These are phyloP conservation scores for Cyberlindnera mrakii DNA, from an alignment of 805 yeast species.

Conservation along the genomic window DNA sequence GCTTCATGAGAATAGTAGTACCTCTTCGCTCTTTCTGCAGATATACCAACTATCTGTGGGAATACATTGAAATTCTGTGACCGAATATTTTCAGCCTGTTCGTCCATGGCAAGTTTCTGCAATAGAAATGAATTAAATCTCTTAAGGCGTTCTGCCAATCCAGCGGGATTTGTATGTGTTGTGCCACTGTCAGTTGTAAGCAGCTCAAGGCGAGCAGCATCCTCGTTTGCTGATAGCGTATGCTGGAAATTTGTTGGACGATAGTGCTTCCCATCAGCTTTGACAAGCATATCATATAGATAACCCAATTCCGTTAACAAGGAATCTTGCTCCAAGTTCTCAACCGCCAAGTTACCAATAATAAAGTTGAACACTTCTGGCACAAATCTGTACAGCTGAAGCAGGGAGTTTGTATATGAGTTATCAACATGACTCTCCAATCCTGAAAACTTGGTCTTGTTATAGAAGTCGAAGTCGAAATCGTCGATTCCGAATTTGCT, in stretches of 20 bases:
- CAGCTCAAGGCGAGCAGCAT: constrained; percentile 48
- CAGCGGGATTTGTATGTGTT: neutral
- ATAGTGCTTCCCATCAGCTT: constrained; percentile 74
- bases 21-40: neutral
- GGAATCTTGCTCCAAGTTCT: constrained; percentile 40
- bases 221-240: constrained; percentile 39
- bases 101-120: constrained; percentile 46
- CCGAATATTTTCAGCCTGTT: constrained; percentile 18
- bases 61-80: neutral
- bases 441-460: constrained; percentile 69
- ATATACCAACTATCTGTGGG: neutral
- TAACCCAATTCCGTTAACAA: constrained; percentile 81
- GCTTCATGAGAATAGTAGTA: neutral
- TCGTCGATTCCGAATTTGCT: constrained; percentile 90
- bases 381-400: constrained; percentile 75
- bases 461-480: constrained; percentile 85
- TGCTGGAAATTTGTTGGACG: constrained; percentile 75
- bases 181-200: constrained; percentile 37
- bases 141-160: constrained; percentile 31
- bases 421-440: constrained; percentile 84
- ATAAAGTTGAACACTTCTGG: constrained; percentile 68
- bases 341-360: constrained; percentile 48
- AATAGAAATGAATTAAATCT: constrained; percentile 56
- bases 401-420: constrained; percentile 66
- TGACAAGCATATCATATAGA: constrained; percentile 83